A percentile compares a stretch with the other conserved stretches of the same genome.
These are phyloP conservation scores for Coemansia sp. DNA, from an alignment of 192 early-diverging fungal genomes.

Conservation along the genomic window DNA sequence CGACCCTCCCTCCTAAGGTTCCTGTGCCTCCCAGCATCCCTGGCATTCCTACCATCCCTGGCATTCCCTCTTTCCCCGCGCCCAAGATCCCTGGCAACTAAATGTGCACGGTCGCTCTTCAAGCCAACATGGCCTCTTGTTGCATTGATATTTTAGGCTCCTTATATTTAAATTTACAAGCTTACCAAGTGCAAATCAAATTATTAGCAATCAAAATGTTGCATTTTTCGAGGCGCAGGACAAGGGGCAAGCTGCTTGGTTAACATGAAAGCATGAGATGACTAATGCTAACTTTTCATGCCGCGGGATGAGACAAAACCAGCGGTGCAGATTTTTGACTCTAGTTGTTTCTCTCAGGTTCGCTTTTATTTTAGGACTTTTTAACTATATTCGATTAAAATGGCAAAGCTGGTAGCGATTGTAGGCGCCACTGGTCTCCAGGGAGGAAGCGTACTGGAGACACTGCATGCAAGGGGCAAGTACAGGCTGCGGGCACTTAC, in stretches of 20 bases:
- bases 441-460: conserved; percentile 40
- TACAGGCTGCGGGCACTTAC: conserved; percentile 38
- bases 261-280: neutral
- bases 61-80: neutral
- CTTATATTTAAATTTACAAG: neutral
- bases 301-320: neutral
- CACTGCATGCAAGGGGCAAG: conserved; percentile 17
- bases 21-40: neutral
- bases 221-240: neutral
- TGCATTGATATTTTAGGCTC: neutral
- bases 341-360: neutral
- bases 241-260: neutral
- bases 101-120: neutral
- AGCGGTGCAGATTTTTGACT: neutral
- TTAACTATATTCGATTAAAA: neutral
- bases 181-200: neutral
- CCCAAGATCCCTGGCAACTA: neutral
- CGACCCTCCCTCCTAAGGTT: neutral
- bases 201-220: neutral
- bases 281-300: conserved; percentile 1
- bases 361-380: neutral
- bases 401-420: conserved; percentile 30
- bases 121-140: neutral
- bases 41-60: neutral
- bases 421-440: conserved; percentile 43